A percentile compares a stretch with the other conserved stretches of the same genome.
These are phyloP conservation scores for Nowakowskiella sp. DNA, from an alignment of 192 early-diverging fungal genomes.

Conservation along the genomic window DNA sequence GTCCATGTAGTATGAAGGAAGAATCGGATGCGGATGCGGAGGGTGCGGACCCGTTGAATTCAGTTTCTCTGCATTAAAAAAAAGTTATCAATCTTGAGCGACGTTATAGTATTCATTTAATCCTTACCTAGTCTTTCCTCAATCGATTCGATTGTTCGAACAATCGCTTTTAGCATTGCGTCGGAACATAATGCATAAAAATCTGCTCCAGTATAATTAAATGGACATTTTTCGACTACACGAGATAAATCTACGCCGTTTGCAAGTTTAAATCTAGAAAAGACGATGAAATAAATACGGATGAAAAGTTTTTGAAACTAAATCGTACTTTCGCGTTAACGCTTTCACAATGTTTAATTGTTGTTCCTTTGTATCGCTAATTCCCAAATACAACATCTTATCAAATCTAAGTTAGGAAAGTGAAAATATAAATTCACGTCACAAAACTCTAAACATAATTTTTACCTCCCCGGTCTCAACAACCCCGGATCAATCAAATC, in stretches of 20 bases:
- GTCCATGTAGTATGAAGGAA: conserved; percentile 86
- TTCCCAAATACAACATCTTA: conserved; percentile 92
- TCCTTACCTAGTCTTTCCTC: conserved; percentile 45
- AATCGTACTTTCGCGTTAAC: conserved; percentile 76
- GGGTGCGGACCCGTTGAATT: conserved; percentile 16
- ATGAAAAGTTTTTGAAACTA: neutral
- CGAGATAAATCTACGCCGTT: conserved; percentile 63
- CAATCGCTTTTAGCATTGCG: conserved; percentile 94
- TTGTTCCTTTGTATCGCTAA: conserved; percentile 78
- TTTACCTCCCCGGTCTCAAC: conserved; percentile 80
- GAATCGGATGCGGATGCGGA: conserved; percentile 49
- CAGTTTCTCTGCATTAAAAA: conserved; percentile 11
- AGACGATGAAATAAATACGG: neutral
- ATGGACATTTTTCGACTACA: conserved; percentile 79
- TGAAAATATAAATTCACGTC: neutral
- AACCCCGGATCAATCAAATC: conserved; percentile 92
- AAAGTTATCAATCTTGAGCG: neutral
- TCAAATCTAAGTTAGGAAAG: conserved; percentile 61
- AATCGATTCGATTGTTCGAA: conserved; percentile 70
- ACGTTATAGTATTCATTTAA: neutral
- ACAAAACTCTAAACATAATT: neutral
- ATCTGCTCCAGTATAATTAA: conserved; percentile 94
- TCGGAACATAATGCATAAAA: conserved; percentile 98
- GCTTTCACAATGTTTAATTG: conserved; percentile 88
- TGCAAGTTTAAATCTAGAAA: conserved; percentile 67